Base-by-base conservation (phyloP, 179 eudicot species). In the Sideroxylon spinosum region DNA sequence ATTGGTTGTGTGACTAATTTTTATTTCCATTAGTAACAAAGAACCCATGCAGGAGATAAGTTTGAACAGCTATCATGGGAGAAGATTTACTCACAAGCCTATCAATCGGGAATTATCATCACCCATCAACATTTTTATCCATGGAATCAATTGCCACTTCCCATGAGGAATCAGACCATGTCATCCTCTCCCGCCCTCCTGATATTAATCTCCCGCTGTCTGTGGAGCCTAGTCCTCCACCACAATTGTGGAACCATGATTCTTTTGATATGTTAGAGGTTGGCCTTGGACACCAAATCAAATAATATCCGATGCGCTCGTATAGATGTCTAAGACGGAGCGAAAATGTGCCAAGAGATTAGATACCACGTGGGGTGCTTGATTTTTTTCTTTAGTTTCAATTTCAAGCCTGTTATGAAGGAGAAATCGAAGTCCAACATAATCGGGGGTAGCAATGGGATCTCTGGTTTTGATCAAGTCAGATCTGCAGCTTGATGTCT, bases 311-410 rank as follows among this genome's bases (percentile, higher is more conserved):
- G 97, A 90, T 23, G 83, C 88, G 22, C 76, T 78, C 50, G 82
- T 91, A n/a, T 74, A 70, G 22, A 77, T 85, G 77, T 86, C 93
- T 1, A 91, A 91, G 86, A 81, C 73, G 6, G 92, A 88, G 71
- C 68, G 86, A 5, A 93, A 93, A 79, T 91, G 96, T 78, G 90
- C 89, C 5, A 93, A 91, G 81, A 72, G 97, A 77, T 76, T 85
- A 46, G 98, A 90, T 78, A 90, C 84, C 66, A 82, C 92, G 50
- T 92, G 93, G 95, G 97, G 93, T 4, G 94, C 97, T 80, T 93
- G 94, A 96, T 87, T 91, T 72, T 29, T 29, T 91, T 93, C 87
- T 91, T 90, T 84, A 93, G 88, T 78, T 93, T 90, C 78, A 89
- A 93, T 68, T 92, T 91, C 56, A 89, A 90, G 75, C 95, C 95